Evolutionary conservation across 345 rosid genomes (phyloP).

Genomic region (Clausena lansium): DNA sequence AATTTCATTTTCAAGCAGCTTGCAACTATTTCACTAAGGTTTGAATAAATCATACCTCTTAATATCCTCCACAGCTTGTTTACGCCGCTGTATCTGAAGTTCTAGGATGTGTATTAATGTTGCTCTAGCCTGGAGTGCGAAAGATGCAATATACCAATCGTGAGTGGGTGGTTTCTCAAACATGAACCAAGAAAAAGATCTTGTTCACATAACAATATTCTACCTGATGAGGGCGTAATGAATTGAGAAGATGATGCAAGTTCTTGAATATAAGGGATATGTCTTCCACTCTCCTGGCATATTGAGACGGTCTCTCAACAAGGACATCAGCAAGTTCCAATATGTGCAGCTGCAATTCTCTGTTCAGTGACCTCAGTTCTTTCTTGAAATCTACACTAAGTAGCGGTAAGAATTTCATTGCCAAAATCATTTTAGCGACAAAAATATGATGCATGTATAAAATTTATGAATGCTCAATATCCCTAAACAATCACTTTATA

Average conservation of each 20-base stretch:
- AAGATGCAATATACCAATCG: neutral
- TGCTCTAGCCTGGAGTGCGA: slow-evolving; percentile 70
- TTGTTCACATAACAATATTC: slow-evolving; percentile 1
- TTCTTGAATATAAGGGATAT: slow-evolving; percentile 90
- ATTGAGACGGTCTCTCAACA: slow-evolving; percentile 94
- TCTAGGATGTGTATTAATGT: slow-evolving; percentile 87
- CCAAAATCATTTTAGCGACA: neutral
- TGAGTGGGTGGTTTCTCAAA: slow-evolving; percentile 1
- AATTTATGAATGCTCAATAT: neutral
- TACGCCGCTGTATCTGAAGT: slow-evolving; percentile 78
- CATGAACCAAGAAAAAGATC: neutral
- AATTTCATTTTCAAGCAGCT: neutral
- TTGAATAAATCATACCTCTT: slow-evolving; percentile 51
- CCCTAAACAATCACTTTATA: neutral
- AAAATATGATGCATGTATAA: neutral
- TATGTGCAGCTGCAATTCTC: slow-evolving; percentile 87
- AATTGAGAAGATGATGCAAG: slow-evolving; percentile 94
- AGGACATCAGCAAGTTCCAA: slow-evolving; percentile 93
- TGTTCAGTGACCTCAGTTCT: slow-evolving; percentile 66
- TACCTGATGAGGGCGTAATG: slow-evolving; percentile 93
- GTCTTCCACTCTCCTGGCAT: slow-evolving; percentile 90
- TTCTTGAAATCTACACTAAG: slow-evolving; percentile 71
- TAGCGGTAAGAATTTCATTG: neutral
- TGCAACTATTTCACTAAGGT: neutral
- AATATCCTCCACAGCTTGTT: slow-evolving; percentile 93